These are phyloP conservation scores for Fusarium coicis DNA, from an alignment of 2,329 filamentous ascomycete species.

Conservation along the genomic window DNA sequence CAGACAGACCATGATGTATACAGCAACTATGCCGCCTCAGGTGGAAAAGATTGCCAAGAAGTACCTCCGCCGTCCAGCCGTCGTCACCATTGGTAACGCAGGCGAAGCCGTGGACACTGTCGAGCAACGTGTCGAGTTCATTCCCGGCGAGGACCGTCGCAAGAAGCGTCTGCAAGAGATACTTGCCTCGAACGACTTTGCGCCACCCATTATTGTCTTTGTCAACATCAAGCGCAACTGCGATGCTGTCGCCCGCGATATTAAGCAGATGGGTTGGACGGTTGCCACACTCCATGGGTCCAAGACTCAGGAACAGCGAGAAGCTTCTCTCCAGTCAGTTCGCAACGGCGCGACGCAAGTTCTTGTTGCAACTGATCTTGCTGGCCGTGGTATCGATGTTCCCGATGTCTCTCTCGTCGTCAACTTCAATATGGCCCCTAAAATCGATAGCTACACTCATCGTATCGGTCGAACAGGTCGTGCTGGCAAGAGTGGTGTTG, in stretches of 20 bases:
- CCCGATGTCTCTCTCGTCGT: slow-evolving; percentile 92
- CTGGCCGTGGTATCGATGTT: slow-evolving; percentile 97
- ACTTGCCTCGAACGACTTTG: slow-evolving; percentile 81
- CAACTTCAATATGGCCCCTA: slow-evolving; percentile 98
- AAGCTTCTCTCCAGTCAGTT: slow-evolving; percentile 87
- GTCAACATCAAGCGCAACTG: slow-evolving; percentile 99
- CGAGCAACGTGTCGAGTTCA: slow-evolving; percentile 94
- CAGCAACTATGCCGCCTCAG: slow-evolving; percentile 92
- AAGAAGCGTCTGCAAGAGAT: slow-evolving; percentile 97
- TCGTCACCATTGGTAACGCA: slow-evolving; percentile 92
- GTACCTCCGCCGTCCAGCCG: slow-evolving; percentile 91
- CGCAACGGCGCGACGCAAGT: slow-evolving; percentile 84
- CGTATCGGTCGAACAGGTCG: slow-evolving; percentile 96
- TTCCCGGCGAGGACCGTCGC: slow-evolving; percentile 90
- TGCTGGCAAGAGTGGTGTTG: slow-evolving; percentile 95
- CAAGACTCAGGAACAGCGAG: slow-evolving; percentile 98
- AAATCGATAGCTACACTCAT: slow-evolving; percentile 96
- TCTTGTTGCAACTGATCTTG: slow-evolving; percentile 93
- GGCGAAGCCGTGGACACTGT: slow-evolving; percentile 98
- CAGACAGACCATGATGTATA: slow-evolving; percentile 99
- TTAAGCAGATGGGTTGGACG: slow-evolving; percentile 92
- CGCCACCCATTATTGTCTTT: slow-evolving; percentile 95
- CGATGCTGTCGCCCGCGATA: slow-evolving; percentile 92
- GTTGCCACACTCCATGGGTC: slow-evolving; percentile 92
- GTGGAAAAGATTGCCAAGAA: slow-evolving; percentile 98